A percentile compares a stretch with the other conserved stretches of the same genome.
Conservation (phyloP, 2,329 filamentous ascomycete genomes). For the Metarhizium robertsii region DNA sequence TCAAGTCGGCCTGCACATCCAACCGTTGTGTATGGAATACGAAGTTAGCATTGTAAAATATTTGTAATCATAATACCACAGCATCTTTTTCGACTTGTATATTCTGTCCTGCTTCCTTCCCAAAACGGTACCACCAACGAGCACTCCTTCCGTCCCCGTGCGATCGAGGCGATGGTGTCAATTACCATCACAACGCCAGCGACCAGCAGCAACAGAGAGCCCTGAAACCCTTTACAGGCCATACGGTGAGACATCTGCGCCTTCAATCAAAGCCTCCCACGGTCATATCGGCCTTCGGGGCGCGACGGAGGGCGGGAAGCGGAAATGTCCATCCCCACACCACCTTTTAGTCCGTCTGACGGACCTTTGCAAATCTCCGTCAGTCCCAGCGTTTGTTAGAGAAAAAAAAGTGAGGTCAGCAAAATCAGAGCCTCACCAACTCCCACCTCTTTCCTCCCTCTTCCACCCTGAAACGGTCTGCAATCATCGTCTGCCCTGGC, state of each 20-base stretch:
- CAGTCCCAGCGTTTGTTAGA: not conserved
- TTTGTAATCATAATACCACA: no score
- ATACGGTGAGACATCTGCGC: not conserved
- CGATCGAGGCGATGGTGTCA: no score
- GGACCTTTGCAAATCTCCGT: constrained; percentile 2
- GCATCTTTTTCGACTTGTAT: no score
- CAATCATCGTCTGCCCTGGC: not conserved
- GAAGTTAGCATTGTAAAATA: no score
- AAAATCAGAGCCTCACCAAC: not conserved
- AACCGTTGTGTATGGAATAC: no score
- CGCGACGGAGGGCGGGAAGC: not conserved
- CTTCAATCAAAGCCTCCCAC: no score
- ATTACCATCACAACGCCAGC: not conserved
- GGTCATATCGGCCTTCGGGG: not conserved
- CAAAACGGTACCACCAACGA: no score
- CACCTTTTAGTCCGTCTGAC: not conserved
- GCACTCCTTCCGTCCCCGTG: no score
- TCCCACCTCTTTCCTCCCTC: not conserved
- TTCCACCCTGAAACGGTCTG: not conserved
- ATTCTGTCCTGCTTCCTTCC: no score
- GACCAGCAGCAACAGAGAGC: not conserved
- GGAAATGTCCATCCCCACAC: not conserved
- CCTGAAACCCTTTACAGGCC: not conserved
- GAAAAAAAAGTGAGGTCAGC: not conserved
- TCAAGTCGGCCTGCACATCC: no score